Percentiles rank a stretch among this genome's conserved stretches.
Evolutionary conservation across 495 filamentous ascomycete species (phyloP).

Genomic region (Tricharina praecox): DNA sequence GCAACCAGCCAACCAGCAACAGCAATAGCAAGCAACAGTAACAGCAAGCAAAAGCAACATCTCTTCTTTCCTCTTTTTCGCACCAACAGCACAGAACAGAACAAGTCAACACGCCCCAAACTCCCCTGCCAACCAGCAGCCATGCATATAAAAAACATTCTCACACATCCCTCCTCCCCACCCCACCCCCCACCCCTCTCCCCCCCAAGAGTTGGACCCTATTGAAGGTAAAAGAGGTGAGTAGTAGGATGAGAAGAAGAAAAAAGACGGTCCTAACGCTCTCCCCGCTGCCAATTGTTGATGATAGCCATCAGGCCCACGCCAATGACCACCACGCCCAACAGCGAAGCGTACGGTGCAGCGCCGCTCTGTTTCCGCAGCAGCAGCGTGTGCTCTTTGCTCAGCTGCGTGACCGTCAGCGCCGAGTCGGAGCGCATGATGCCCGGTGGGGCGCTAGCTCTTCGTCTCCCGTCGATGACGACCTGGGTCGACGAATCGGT

Average conservation of each 20-base stretch:
- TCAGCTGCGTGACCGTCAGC: background rate
- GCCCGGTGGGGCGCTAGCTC: conserved; percentile 16
- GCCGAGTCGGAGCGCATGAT: background rate
- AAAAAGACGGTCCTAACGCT: conserved; percentile 9
- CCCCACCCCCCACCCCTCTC: background rate
- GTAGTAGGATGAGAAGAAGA: conserved; percentile 1
- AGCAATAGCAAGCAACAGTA: too few relatives aligned
- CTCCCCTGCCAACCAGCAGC: background rate
- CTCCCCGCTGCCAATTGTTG: conserved; percentile 47
- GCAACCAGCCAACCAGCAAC: too few relatives aligned
- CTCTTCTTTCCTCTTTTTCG: too few relatives aligned
- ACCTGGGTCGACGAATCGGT: conserved; percentile 18
- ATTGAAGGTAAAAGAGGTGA: too few relatives aligned
- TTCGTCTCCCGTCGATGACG: conserved; percentile 9
- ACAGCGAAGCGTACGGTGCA: conserved; percentile 63
- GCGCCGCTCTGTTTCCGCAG: conserved; percentile 32
- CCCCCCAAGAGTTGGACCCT: too few relatives aligned
- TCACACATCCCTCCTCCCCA: too few relatives aligned
- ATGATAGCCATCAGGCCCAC: conserved; percentile 88
- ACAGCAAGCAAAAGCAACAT: too few relatives aligned
- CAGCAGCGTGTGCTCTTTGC: conserved; percentile 17
- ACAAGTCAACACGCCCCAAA: background rate
- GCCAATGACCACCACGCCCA: conserved; percentile 77
- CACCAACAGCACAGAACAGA: too few relatives aligned
- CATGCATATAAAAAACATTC: too few relatives aligned